Conservation (phyloP, 164 flowering plant genomes). For the Macadamia tetraphylla region DNA sequence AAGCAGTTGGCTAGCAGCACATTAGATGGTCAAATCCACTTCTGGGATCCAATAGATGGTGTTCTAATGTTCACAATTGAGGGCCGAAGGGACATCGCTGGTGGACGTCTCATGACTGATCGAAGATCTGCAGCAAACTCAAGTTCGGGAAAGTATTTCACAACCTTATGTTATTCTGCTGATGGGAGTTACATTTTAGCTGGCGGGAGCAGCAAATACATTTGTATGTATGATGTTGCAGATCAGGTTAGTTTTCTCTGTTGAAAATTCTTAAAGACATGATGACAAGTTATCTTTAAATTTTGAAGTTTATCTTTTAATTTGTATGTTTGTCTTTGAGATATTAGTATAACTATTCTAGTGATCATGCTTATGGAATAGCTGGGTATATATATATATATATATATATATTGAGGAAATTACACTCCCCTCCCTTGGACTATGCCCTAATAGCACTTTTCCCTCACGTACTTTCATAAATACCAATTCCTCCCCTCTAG, state of each 20-base stretch:
- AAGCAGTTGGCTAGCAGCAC: constrained; percentile 93
- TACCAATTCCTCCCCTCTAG: no score
- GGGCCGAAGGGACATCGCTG: constrained; percentile 94
- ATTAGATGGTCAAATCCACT: constrained; percentile 88
- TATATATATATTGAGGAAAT: no score
- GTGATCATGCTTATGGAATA: no score
- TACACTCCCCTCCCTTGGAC: no score
- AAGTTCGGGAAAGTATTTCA: constrained; percentile 85
- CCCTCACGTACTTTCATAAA: no score
- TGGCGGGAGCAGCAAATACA: constrained; percentile 90
- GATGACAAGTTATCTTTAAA: no score
- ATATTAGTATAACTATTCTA: no score
- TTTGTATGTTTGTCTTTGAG: no score
- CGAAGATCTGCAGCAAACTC: constrained; percentile 93
- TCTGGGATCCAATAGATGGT: constrained; percentile 94
- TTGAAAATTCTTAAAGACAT: background rate
- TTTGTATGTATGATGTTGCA: constrained; percentile 95
- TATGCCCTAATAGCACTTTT: no score
- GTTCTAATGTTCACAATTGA: constrained; percentile 85
- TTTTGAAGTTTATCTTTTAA: no score
- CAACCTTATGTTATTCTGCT: constrained; percentile 88
- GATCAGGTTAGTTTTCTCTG: constrained; percentile 63
- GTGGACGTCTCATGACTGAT: constrained; percentile 96
- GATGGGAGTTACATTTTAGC: constrained; percentile 97
- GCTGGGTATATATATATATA: no score